A percentile compares a stretch with the other conserved stretches of the same genome.
These are phyloP conservation scores for Coniophora puteana DNA, from an alignment of 1,284 basidiomycete species.

Conservation along the genomic window DNA sequence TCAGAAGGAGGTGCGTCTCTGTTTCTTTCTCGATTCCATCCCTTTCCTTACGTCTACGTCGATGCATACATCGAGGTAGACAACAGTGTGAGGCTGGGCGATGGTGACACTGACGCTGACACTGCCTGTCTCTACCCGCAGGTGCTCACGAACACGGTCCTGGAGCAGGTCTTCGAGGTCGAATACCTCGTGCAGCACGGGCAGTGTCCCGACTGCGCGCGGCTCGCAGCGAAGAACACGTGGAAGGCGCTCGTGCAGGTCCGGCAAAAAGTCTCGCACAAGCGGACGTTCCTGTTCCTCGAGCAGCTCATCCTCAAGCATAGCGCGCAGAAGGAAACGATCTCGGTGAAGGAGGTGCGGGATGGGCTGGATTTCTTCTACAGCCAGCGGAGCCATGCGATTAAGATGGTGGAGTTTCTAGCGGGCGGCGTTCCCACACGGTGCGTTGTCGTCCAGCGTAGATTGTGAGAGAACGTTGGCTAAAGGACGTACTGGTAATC, in stretches of 20 bases:
- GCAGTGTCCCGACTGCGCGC: conserved; percentile 93
- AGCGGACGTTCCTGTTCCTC: conserved; percentile 96
- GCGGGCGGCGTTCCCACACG: conserved; percentile 83
- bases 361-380: conserved; percentile 99
- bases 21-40: background rate
- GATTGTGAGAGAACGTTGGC: too few species aligned
- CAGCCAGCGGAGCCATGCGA: conserved; percentile 83
- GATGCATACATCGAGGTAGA: background rate
- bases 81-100: too few species aligned
- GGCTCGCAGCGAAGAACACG: conserved; percentile 96
- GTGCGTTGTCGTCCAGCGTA: conserved; percentile 55
- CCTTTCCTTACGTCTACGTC: background rate
- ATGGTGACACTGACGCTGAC: too few species aligned
- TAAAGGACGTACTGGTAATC: conserved; percentile 1
- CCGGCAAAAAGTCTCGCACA: conserved; percentile 96
- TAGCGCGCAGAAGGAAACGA: conserved; percentile 95
- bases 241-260: conserved; percentile 98
- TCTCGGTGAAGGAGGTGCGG: conserved; percentile 87
- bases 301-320: conserved; percentile 98
- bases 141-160: conserved; percentile 92
- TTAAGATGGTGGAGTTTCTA: conserved; percentile 98
- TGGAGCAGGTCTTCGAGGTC: conserved; percentile 97
- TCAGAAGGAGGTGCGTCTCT: conserved; percentile 83
- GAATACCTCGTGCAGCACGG: conserved; percentile 95
- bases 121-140: conserved; percentile 25